Evolutionary conservation across 2,329 filamentous ascomycete genomes (phyloP), one percentile per base, ranked within the genome.

Genomic region (Zymoseptoria ardabiliae): DNA sequence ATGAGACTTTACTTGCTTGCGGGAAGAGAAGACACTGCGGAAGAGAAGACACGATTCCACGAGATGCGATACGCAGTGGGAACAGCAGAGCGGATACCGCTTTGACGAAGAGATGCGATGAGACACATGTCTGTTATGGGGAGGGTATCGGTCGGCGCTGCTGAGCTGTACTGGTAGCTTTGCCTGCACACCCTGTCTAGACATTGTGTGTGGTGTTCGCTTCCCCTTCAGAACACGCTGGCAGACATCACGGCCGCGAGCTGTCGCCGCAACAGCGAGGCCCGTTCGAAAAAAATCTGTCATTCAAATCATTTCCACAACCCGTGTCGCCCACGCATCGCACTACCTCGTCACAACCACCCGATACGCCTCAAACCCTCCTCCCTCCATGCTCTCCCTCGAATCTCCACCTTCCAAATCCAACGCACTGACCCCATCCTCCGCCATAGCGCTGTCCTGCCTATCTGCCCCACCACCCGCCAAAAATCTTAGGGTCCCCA

Each of bases 401-500:
- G 11, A 6, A 5, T n/a, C 3, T n/a, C 11, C 35, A 7, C 6
- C 35, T 13, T 7, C 35, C 35, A n/a, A 5, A n/a, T 17, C 35
- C 35, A 17, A 13, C 10, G 13, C 17, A 17, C 35, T n/a, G 6
- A 45, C 35, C 4, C 35, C 35, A 17, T 45, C 35, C 35, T 45
- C 35, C 4, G 35, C 35, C 35, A 45, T 17, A 13, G 13, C 35
- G 6, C 13, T n/a, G 10, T n/a, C 35, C 6, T 45, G 11, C 35
- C 13, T 17, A 10, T 11, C 35, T 4, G 10, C 35, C 10, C 10
- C 35, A 45, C 2, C 35, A 45, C 13, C 17, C 13, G 35, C 35
- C 13, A 17, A n/a, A n/a, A 45, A 17, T n/a, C 17, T 65, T 10
- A 77, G 63, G 20, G 66, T 73, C 1, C 75, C 78, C 5, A 81